Percentiles rank a stretch among this genome's conserved stretches.
phyloP scores from a whole-genome alignment of 2,329 filamentous ascomycete species.

The Penicillium sp. region DNA sequence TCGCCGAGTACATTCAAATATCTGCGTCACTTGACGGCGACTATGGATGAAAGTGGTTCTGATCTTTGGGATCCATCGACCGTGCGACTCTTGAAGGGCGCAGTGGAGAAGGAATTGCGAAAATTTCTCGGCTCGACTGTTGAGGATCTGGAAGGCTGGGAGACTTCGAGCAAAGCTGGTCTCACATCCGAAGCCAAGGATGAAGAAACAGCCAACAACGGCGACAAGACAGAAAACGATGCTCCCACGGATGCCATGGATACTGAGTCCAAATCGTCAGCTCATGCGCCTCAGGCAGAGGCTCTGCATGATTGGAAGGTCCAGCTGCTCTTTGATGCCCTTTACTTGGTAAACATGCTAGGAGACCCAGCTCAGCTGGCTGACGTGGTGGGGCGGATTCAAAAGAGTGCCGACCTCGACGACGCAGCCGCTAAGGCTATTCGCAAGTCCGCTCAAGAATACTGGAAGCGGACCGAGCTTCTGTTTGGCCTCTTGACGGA shows the following conservation, averaged over 20 bases:
- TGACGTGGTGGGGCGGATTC: constrained; percentile 48
- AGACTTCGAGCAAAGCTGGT: neutral
- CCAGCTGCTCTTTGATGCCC: constrained; percentile 42
- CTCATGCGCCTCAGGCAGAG: constrained; percentile 7
- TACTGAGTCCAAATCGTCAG: neutral
- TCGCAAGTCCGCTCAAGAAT: constrained; percentile 67
- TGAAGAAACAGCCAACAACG: neutral
- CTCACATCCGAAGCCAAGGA: neutral
- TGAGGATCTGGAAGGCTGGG: constrained; percentile 20
- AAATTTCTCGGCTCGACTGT: constrained; percentile 23
- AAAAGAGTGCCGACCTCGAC: constrained; percentile 52
- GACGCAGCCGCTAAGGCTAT: constrained; percentile 56
- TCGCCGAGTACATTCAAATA: constrained; percentile 74
- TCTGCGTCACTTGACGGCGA: constrained; percentile 62
- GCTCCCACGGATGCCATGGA: constrained; percentile 2
- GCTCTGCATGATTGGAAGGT: constrained; percentile 34
- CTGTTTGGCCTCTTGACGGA: constrained; percentile 73
- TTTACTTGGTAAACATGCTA: constrained; percentile 35
- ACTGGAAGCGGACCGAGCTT: constrained; percentile 79
- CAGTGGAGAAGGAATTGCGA: constrained; percentile 54
- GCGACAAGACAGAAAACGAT: constrained; percentile 3
- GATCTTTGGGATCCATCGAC: constrained; percentile 81
- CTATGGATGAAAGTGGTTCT: constrained; percentile 70
- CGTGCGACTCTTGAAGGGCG: constrained; percentile 63
- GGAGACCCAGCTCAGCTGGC: constrained; percentile 45